Evolutionary conservation across 1,284 basidiomycete genomes (phyloP), one percentile per base, ranked within the genome.

Genomic region (Cutaneotrichosporon cyanovorans): DNA sequence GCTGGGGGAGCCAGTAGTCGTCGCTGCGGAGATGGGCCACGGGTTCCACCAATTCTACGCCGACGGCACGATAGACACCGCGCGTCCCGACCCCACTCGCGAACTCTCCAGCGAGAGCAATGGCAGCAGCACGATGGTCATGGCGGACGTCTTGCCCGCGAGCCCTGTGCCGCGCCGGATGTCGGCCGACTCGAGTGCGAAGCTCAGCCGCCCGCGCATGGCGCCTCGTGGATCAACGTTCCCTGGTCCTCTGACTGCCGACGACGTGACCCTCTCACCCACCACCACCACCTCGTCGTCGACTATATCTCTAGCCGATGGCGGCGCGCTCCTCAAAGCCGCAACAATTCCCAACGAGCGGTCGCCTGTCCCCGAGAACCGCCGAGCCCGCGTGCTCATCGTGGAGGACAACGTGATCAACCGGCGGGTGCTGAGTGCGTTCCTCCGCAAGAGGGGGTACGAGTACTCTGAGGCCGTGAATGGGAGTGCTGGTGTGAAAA

Each of bases 401-500:
- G 85, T 89, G 2, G 88, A 89, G 69, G 86, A 91, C 61, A 89
- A 90, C 61, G 78, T 71, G 46, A 84, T 71, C 56, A 71, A 67
- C 56, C 54, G 72, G 32, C 60, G 61, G 49, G 60, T 69, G 8
- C 60, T 91, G 78, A 77, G 80, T 22, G 86, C 85, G 51, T 95
- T 88, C 83, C 74, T 93, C 32, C 78, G 69, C 46, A 79, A 80
- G 34, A 45, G 42, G 35, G 84, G 84, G 16, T 87, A 84, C 61
- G 80, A 86, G 40, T 85, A 78, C 61, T 75, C 79, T 35, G 83
- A 87, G 59, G 88, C 90, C 1, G 80, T 81, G 2, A 85, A 95
- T 60, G 91, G 91, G 7, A 78, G 80, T 42, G 82, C 87, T 48
- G 89, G 88, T 12, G 87, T 95, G 15, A 78, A 80, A n/a, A 72